These are phyloP conservation scores for Houttuynia cordata DNA, from an alignment of 164 flowering plant genomes.

Conservation along the genomic window DNA sequence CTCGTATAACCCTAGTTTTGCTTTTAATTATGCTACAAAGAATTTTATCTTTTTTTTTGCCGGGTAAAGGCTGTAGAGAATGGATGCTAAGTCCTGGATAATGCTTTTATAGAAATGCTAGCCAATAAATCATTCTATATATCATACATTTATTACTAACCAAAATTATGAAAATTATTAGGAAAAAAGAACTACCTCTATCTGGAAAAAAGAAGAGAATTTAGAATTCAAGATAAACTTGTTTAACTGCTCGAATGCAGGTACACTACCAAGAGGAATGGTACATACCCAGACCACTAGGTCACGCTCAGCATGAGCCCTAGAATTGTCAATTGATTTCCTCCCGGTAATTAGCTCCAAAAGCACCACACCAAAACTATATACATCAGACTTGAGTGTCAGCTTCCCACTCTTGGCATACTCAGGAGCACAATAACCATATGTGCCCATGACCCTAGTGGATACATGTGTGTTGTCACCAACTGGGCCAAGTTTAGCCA, in stretches of 20 bases:
- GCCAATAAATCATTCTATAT: no score
- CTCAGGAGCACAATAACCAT: constrained; percentile 77
- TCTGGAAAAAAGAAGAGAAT: no score
- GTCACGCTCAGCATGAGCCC: constrained; percentile 48
- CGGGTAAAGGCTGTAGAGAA: no score
- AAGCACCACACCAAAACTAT: constrained; percentile 74
- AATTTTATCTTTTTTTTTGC: no score
- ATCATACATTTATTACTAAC: no score
- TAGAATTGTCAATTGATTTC: constrained; percentile 47
- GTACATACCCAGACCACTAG: constrained; percentile 65
- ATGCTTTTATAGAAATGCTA: no score
- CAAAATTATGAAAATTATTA: no score
- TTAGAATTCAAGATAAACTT: no score
- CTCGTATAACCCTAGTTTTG: background rate
- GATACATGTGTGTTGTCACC: constrained; percentile 77
- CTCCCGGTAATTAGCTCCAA: constrained; percentile 76
- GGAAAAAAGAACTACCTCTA: no score
- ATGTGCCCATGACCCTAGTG: constrained; percentile 71
- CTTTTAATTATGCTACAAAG: background rate
- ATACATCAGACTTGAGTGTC: constrained; percentile 63
- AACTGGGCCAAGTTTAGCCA: constrained; percentile 80
- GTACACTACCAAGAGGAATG: background rate
- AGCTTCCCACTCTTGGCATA: constrained; percentile 71
- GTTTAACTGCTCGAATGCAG: background rate
- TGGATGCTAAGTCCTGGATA: no score